phyloP scores from a whole-genome alignment of 805 yeast species.

The Debaryomyces tyrocola region DNA sequence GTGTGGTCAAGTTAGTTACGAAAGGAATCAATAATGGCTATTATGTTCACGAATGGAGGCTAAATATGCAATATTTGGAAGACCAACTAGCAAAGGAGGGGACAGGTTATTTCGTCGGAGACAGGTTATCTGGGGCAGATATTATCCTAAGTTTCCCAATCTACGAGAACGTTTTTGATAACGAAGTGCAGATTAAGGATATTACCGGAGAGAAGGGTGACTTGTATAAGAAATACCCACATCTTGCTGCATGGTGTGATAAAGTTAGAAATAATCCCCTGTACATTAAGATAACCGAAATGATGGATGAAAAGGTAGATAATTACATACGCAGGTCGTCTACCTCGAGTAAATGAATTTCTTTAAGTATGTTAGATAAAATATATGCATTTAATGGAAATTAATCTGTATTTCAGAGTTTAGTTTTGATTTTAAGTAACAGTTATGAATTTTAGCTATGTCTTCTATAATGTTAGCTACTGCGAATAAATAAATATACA shows the following conservation, averaged over 20 bases:
- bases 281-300: conserved; percentile 27
- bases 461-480: no score
- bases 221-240: conserved; percentile 31
- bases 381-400: no score
- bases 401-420: no score
- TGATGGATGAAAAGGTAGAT: conserved; percentile 31
- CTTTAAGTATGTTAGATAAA: no score
- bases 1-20: conserved; percentile 43
- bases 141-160: conserved; percentile 37
- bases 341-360: no score
- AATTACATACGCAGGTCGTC: conserved; percentile 5
- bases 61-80: conserved; percentile 31
- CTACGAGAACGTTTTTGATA: conserved; percentile 35
- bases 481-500: no score
- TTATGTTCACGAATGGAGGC: conserved; percentile 47
- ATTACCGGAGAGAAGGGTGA: conserved; percentile 34
- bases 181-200: conserved; percentile 33
- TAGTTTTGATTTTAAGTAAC: no score
- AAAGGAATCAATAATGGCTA: conserved; percentile 48
- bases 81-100: conserved; percentile 20
- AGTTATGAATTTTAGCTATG: no score
- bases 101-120: conserved; percentile 39
- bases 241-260: conserved; percentile 38
- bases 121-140: conserved; percentile 39
- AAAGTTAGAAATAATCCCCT: conserved; percentile 30